These are phyloP conservation scores for Arbutus unedo DNA, from an alignment of 148 eudicot species.

Conservation along the genomic window DNA sequence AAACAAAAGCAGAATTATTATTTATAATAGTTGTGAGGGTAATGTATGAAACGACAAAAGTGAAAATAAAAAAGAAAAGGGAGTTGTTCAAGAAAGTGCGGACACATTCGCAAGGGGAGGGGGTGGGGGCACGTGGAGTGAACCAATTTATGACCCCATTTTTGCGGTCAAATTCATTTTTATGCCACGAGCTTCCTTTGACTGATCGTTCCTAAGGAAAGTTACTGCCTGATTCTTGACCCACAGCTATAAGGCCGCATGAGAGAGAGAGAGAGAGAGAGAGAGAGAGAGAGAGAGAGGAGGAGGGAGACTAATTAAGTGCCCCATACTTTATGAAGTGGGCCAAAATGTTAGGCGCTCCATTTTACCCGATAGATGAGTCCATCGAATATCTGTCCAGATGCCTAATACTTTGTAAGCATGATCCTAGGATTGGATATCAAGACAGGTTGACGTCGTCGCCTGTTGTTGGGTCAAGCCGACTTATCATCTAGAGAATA, in stretches of 20 bases:
- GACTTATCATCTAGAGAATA: no score
- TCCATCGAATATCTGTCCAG: no score
- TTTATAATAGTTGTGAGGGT: no score
- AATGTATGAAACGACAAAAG: background rate
- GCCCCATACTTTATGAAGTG: no score
- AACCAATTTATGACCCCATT: background rate
- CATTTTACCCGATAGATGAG: no score
- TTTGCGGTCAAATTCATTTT: background rate
- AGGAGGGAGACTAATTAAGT: background rate
- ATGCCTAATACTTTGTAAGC: no score
- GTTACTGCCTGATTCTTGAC: background rate
- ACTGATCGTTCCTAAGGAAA: background rate
- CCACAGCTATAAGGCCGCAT: background rate
- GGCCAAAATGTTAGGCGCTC: no score
- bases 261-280: constrained; percentile 2
- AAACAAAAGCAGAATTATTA: background rate
- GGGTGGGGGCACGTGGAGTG: background rate
- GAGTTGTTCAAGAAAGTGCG: background rate
- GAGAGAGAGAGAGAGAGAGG: background rate
- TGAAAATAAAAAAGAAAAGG: background rate
- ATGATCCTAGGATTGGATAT: no score
- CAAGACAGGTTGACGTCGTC: no score
- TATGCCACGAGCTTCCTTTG: background rate
- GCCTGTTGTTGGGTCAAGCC: no score
- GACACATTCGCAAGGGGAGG: background rate